Conservation (phyloP, 163 green algal species). For the Scenedesmus sp. region DNA sequence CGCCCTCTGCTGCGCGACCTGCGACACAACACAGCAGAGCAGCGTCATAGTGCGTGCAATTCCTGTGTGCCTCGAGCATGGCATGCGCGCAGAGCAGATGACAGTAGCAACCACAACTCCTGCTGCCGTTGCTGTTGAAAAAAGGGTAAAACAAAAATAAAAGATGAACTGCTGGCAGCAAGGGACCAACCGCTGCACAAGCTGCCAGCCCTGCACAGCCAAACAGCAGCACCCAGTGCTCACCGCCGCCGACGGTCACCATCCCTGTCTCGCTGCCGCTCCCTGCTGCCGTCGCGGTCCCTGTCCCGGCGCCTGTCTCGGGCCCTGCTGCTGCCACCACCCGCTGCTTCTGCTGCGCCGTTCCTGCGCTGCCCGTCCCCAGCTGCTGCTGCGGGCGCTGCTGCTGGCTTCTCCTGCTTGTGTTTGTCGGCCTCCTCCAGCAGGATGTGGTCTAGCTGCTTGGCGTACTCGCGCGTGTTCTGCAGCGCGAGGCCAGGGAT, state of each 20-base stretch:
- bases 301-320: slow-evolving; percentile 50
- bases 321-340: slow-evolving; percentile 28
- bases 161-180: no score
- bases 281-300: slow-evolving; percentile 45
- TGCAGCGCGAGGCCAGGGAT: slow-evolving; percentile 83
- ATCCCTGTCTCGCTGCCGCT: slow-evolving; percentile 51
- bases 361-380: not conserved
- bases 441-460: slow-evolving; percentile 83
- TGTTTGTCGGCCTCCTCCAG: slow-evolving; percentile 67
- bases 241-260: slow-evolving; percentile 24
- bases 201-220: not conserved
- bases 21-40: slow-evolving; percentile 5
- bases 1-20: slow-evolving; percentile 26
- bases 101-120: not conserved
- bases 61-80: no score
- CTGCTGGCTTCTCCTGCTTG: not conserved
- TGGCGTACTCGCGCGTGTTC: slow-evolving; percentile 86
- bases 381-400: slow-evolving; percentile 20
- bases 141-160: no score
- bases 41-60: no score
- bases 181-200: no score
- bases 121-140: slow-evolving; percentile 21
- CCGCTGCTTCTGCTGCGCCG: slow-evolving; percentile 1
- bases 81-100: no score
- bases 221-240: not conserved